Conservation (phyloP, 2,329 filamentous ascomycete genomes). For the Cladophialophora carrionii region DNA sequence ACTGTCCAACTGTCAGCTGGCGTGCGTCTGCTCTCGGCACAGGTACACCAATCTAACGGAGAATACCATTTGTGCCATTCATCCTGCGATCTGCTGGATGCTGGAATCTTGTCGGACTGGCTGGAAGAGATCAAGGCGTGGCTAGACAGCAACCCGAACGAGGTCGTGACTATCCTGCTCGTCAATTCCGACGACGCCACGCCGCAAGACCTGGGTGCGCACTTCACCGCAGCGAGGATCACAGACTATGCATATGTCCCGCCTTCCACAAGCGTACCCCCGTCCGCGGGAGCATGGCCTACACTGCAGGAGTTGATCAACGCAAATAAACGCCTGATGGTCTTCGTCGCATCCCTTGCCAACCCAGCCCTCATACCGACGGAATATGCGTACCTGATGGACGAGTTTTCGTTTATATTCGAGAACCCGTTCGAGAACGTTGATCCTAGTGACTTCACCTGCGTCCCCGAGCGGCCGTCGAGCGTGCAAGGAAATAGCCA, state of each 20-base stretch:
- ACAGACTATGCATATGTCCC: constrained; percentile 64
- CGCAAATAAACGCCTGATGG: constrained; percentile 66
- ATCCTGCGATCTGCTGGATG: constrained; percentile 68
- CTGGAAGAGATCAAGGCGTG: constrained; percentile 66
- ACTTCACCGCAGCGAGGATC: constrained; percentile 64
- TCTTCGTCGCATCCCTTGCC: constrained; percentile 64
- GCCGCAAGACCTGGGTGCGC: constrained; percentile 58
- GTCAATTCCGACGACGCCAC: constrained; percentile 69
- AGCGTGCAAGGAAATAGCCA: constrained; percentile 52
- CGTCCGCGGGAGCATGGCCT: constrained; percentile 60
- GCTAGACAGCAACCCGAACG: constrained; percentile 71
- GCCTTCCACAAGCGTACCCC: constrained; percentile 48
- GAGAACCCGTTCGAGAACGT: constrained; percentile 72
- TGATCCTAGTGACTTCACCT: constrained; percentile 68
- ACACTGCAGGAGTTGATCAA: constrained; percentile 71
- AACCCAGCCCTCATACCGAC: constrained; percentile 35
- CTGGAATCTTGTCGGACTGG: constrained; percentile 67
- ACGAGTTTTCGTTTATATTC: constrained; percentile 60
- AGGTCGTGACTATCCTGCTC: constrained; percentile 74
- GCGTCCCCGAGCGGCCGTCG: constrained; percentile 68
- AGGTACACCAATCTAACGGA: constrained; percentile 67
- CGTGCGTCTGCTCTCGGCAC: constrained; percentile 70
- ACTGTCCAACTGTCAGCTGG: constrained; percentile 71
- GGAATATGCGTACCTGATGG: constrained; percentile 50
- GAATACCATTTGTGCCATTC: constrained; percentile 72